phyloP scores from a whole-genome alignment of 2,329 filamentous ascomycete species.

The Talaromyces verruculosus region DNA sequence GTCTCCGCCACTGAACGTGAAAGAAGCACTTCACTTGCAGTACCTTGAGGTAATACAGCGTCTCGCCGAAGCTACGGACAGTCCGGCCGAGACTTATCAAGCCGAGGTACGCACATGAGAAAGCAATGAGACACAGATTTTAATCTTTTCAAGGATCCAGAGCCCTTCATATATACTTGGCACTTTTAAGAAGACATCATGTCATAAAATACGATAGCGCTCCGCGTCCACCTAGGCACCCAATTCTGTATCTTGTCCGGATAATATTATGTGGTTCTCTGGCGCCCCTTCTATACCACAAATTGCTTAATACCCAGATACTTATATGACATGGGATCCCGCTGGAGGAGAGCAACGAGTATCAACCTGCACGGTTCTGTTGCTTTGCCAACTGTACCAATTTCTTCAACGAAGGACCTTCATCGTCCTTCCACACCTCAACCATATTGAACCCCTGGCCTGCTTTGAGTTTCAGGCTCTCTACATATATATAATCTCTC shows the following conservation, averaged over 20 bases:
- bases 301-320: not conserved
- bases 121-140: not conserved
- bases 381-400: not conserved
- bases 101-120: too few species aligned
- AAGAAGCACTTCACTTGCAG: too few species aligned
- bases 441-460: conserved; percentile 1
- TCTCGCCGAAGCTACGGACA: too few species aligned
- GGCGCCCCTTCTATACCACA: not conserved
- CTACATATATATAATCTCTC: too few species aligned
- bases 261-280: not conserved
- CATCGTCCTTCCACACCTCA: not conserved
- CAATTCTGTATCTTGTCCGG: not conserved
- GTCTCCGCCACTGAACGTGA: too few species aligned
- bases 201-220: not conserved
- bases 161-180: not conserved
- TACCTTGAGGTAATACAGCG: too few species aligned
- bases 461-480: not conserved
- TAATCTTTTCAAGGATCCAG: not conserved
- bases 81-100: too few species aligned
- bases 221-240: not conserved
- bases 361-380: not conserved
- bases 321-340: not conserved
- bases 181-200: not conserved
- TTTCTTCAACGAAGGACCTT: not conserved
- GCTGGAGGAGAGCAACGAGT: too few species aligned